Evolutionary conservation across 129 eudicot species (phyloP).

Genomic region (Centaurea solstitialis): DNA sequence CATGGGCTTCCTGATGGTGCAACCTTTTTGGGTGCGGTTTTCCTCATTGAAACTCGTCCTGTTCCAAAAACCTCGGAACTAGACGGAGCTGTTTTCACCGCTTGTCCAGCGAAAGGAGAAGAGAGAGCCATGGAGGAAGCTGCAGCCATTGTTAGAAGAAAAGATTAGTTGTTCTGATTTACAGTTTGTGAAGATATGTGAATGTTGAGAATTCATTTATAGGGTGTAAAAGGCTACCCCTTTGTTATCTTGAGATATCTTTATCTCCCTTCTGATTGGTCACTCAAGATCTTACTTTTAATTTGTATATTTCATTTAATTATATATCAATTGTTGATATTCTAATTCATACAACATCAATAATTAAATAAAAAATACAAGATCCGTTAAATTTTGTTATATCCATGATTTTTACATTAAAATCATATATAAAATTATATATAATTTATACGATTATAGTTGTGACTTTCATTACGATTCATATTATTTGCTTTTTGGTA

Average conservation of each 20-base stretch:
- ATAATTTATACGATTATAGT: too few species aligned
- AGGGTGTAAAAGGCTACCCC: conserved; percentile 1
- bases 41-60: conserved; percentile 63
- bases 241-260: conserved; percentile 41
- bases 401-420: too few species aligned
- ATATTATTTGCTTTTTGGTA: too few species aligned
- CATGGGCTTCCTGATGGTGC: conserved; percentile 58
- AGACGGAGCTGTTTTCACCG: conserved; percentile 47
- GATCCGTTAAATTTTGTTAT: too few species aligned
- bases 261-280: conserved; percentile 33
- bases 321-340: too few species aligned
- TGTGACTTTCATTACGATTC: too few species aligned
- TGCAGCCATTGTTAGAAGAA: conserved; percentile 54
- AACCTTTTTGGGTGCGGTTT: conserved; percentile 30
- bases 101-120: conserved; percentile 57
- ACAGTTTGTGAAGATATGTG: conserved; percentile 13
- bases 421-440: too few species aligned
- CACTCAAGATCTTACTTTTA: conserved; percentile 13
- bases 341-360: too few species aligned
- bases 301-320: too few species aligned
- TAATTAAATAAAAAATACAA: too few species aligned
- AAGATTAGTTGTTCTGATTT: neutral
- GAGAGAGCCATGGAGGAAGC: conserved; percentile 65
- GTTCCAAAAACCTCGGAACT: conserved; percentile 37
- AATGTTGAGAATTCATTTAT: conserved; percentile 24